phyloP scores from a whole-genome alignment of 176 grass and related monocot genomes.

The Cenchrus purpureus region DNA sequence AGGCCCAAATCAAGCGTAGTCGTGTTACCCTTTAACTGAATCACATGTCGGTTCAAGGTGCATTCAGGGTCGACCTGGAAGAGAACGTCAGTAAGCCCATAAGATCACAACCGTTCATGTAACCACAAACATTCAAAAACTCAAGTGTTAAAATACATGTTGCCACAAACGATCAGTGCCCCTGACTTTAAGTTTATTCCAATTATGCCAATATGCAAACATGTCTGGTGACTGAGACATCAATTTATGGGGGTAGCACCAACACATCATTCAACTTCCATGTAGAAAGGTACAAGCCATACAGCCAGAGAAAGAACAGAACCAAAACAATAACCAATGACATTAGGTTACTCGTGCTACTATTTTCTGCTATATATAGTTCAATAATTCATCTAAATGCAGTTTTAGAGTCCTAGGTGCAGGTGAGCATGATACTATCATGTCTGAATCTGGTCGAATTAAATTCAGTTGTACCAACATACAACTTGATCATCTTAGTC shows the following conservation, averaged over 20 bases:
- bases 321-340: not conserved
- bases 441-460: not conserved
- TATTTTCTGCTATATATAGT: not conserved
- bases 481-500: not conserved
- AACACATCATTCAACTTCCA: not conserved
- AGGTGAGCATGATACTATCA: no score
- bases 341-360: not conserved
- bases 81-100: not conserved
- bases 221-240: not conserved
- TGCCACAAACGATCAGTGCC: no score
- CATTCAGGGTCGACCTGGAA: not conserved
- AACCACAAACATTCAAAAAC: not conserved
- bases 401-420: not conserved
- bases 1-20: not conserved
- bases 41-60: no score
- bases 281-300: not conserved
- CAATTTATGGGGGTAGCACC: not conserved
- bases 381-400: not conserved
- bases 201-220: not conserved
- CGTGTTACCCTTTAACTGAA: not conserved
- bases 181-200: not conserved
- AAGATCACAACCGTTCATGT: not conserved
- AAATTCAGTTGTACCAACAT: no score
- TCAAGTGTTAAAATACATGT: no score
- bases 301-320: not conserved